Conservation (phyloP, 345 rosid species). For the Citrus maxima region DNA sequence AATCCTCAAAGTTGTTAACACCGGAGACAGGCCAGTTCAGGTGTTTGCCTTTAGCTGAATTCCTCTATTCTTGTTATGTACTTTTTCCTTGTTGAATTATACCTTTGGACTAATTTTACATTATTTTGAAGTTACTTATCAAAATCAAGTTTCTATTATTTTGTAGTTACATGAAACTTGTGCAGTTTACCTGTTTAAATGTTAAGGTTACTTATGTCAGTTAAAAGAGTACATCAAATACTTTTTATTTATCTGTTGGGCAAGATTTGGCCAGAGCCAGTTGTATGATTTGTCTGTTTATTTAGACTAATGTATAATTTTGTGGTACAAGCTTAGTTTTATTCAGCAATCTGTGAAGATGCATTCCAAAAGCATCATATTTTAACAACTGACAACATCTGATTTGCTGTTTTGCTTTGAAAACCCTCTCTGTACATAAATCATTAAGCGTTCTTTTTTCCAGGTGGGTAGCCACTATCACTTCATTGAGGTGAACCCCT, state of each 20-base stretch:
- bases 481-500: conserved; percentile 84
- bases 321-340: not conserved
- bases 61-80: not conserved
- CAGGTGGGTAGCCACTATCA: conserved; percentile 99
- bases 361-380: not conserved
- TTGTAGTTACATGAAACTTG: not conserved
- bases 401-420: not conserved
- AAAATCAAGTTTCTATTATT: not conserved
- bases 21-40: conserved; percentile 98
- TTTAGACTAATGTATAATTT: not conserved
- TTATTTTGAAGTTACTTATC: not conserved
- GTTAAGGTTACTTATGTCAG: not conserved
- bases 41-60: conserved; percentile 28
- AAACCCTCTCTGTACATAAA: not conserved
- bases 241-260: not conserved
- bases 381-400: not conserved
- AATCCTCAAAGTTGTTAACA: conserved; percentile 60
- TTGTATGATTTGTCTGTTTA: not conserved
- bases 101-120: not conserved
- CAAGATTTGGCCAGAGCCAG: not conserved
- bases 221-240: not conserved
- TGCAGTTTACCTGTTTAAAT: not conserved
- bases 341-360: conserved; percentile 3
- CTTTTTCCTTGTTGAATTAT: not conserved
- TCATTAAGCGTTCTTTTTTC: conserved; percentile 6